Evolutionary conservation across 208 protist genomes (phyloP).

Genomic region (Borovskyia barvae): DNA sequence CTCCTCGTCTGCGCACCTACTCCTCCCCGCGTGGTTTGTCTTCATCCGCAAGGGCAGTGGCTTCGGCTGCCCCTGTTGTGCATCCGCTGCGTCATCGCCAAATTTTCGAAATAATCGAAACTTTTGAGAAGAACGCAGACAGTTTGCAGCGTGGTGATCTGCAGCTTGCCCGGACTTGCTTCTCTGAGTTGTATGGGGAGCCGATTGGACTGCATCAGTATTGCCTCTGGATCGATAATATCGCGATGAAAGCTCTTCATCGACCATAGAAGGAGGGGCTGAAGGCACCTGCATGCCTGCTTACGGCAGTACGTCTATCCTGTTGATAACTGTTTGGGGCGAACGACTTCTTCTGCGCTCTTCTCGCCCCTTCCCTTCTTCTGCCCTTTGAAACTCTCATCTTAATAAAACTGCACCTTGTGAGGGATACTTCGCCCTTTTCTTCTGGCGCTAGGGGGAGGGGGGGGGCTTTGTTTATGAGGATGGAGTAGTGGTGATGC

Average conservation of each 20-base stretch:
- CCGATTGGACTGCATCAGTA: slow-evolving; percentile 37
- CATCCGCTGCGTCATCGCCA: slow-evolving; percentile 13
- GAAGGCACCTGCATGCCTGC: background rate
- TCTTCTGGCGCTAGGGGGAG: too few relatives aligned
- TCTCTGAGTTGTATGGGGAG: slow-evolving; percentile 49
- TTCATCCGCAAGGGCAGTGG: background rate
- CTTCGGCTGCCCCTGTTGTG: background rate
- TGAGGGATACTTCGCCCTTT: too few relatives aligned
- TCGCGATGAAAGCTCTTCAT: slow-evolving; percentile 34
- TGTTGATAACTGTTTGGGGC: background rate
- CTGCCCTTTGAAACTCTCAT: too few relatives aligned
- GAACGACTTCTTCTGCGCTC: slow-evolving; percentile 3
- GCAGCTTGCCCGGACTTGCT: slow-evolving; percentile 38
- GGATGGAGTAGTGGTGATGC: too few relatives aligned
- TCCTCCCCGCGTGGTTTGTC: slow-evolving; percentile 16
- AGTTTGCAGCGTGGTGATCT: slow-evolving; percentile 25
- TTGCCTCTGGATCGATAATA: slow-evolving; percentile 53
- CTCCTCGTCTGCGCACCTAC: slow-evolving; percentile 25
- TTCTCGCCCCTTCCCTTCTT: background rate
- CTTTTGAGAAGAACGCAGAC: slow-evolving; percentile 22
- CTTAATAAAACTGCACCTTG: too few relatives aligned
- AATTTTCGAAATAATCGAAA: slow-evolving; percentile 40
- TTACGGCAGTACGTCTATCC: too few relatives aligned
- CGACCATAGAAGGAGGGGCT: background rate
- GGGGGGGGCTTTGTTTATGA: too few relatives aligned